These are phyloP conservation scores for Neonectria sp. DNA, from an alignment of 2,329 filamentous ascomycete genomes.

Conservation along the genomic window DNA sequence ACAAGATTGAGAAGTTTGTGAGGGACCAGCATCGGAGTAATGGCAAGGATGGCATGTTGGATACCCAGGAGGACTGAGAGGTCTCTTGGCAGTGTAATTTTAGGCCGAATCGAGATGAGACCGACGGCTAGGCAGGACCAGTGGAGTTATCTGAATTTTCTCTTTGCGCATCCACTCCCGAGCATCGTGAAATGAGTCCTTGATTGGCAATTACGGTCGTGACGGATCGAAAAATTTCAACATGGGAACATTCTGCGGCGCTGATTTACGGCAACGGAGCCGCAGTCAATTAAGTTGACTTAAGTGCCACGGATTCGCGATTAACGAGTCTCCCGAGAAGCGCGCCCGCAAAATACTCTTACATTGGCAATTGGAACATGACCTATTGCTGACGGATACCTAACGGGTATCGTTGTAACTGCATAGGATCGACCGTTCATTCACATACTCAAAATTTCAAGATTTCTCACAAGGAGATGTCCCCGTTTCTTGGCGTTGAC, in stretches of 20 bases:
- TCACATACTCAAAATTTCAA: background rate
- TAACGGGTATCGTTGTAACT: no score
- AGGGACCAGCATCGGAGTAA: conserved; percentile 67
- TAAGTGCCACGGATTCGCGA: no score
- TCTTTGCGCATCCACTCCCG: no score
- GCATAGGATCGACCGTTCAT: no score
- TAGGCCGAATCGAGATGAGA: background rate
- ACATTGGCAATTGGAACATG: no score
- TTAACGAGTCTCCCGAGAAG: no score
- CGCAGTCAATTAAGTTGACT: background rate
- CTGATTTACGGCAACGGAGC: background rate
- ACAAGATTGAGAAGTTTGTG: conserved; percentile 67
- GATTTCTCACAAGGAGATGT: conserved; percentile 58
- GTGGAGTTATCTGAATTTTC: background rate
- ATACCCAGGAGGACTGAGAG: background rate
- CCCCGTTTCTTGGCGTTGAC: conserved; percentile 74
- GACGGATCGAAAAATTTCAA: background rate
- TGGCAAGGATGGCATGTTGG: conserved; percentile 45
- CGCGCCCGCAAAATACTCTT: no score
- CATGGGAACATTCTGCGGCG: no score
- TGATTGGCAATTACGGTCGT: background rate
- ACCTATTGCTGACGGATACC: no score
- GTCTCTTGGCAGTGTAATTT: background rate
- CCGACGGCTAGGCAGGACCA: background rate
- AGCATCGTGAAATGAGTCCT: background rate